These are phyloP conservation scores for Penicillium sp. DNA, from an alignment of 2,329 filamentous ascomycete species.

Conservation along the genomic window DNA sequence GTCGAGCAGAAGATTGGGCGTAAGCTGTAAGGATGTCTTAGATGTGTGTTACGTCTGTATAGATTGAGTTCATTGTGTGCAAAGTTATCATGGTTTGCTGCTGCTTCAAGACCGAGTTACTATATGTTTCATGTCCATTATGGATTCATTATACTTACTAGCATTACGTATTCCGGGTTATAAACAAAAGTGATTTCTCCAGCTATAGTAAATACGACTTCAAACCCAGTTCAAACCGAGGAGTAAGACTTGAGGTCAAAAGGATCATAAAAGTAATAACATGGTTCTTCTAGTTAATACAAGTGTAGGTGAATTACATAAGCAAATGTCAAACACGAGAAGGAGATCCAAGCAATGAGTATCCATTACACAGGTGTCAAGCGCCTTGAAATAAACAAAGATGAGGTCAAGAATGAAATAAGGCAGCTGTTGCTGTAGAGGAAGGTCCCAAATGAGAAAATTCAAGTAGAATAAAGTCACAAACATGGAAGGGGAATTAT, in stretches of 20 bases:
- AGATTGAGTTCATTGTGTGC: neutral
- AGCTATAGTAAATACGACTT: neutral
- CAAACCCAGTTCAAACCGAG: neutral
- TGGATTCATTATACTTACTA: neutral
- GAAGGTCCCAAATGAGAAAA: neutral
- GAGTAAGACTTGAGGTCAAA: neutral
- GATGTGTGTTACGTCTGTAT: neutral
- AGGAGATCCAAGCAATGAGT: conserved; percentile 5
- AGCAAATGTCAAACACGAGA: neutral
- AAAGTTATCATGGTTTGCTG: neutral
- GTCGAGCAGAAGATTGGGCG: conserved; percentile 54
- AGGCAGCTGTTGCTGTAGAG: neutral
- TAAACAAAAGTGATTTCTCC: neutral
- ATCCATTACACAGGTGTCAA: neutral
- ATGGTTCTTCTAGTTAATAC: neutral
- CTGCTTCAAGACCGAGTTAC: neutral
- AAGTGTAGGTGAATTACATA: neutral
- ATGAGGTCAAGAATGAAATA: neutral
- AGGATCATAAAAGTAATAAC: conserved; percentile 9
- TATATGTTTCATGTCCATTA: neutral
- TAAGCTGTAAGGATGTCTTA: conserved; percentile 33
- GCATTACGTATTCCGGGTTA: neutral
- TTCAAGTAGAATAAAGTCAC: neutral
- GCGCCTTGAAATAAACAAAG: neutral
- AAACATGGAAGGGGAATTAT: conserved; percentile 17